A percentile compares a stretch with the other conserved stretches of the same genome.
Evolutionary conservation across 768 basidiomycete genomes (phyloP).

Genomic region (Termitomyces sp.): DNA sequence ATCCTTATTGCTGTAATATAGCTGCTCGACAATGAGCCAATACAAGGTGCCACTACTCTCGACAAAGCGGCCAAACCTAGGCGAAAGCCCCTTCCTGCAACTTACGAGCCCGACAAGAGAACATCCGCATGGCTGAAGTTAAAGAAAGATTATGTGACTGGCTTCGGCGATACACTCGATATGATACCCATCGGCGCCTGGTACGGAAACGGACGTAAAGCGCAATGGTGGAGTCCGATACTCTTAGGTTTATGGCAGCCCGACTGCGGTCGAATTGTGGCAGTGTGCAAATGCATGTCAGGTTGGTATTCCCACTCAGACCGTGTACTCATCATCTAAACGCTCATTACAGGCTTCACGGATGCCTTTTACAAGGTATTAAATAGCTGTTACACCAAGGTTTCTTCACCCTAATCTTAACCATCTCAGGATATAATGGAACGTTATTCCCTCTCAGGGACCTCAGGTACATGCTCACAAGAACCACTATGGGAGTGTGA

Average conservation of each 20-base stretch:
- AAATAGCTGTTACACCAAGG: background rate
- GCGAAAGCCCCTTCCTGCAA: constrained; percentile 71
- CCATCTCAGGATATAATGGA: constrained; percentile 37
- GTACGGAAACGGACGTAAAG: constrained; percentile 88
- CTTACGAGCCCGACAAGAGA: constrained; percentile 88
- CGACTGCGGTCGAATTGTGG: constrained; percentile 56
- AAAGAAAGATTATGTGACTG: constrained; percentile 87
- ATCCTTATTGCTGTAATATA: constrained; percentile 19
- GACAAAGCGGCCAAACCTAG: constrained; percentile 30
- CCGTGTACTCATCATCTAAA: background rate
- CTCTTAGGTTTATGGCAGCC: constrained; percentile 74
- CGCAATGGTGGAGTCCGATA: constrained; percentile 89
- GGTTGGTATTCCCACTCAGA: constrained; percentile 34
- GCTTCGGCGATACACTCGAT: constrained; percentile 72
- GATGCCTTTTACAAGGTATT: constrained; percentile 74
- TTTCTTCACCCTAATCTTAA: constrained; percentile 32
- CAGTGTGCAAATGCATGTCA: constrained; percentile 89
- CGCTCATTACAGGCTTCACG: constrained; percentile 58
- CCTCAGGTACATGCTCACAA: constrained; percentile 47
- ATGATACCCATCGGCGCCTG: constrained; percentile 76
- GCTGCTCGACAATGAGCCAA: constrained; percentile 59
- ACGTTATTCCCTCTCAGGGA: constrained; percentile 52
- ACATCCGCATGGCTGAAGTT: constrained; percentile 87
- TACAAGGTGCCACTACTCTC: constrained; percentile 22
- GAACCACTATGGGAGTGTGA: constrained; percentile 56